Evolutionary conservation across 441 rosid species (phyloP), one percentile per base, ranked within the genome.

Genomic region (Brassica balearica): DNA sequence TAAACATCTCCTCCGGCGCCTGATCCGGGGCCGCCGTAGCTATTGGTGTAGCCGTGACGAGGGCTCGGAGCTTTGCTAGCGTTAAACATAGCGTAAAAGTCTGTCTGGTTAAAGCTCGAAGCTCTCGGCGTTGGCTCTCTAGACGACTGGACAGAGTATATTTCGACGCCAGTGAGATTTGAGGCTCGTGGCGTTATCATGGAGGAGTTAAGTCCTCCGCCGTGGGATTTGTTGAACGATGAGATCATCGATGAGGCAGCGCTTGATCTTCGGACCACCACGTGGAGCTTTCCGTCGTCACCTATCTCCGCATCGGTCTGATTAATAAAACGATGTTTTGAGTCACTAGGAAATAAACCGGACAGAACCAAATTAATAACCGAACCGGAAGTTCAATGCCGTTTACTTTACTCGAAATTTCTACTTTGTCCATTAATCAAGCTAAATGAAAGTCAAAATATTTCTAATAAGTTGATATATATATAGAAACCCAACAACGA

Each of bases 51-150:
- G 1, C 98, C 96, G 68, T 93, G 96, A 68, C 89, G 92, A 5
- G 97, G 97, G 72, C 97, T 90, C 0, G 94, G 89, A 1, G 90
- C 90, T 69, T 89, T 93, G 70, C 95, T 87, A 0, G 91, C 85
- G 65, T 81, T 81, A 74, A 91, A 91, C 95, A 93, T 91, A 11
- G 97, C 94, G 66, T 89, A 90, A 71, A 91, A 93, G 77, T 93
- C 97, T 0, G 86, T 86, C 66, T 93, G 98, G 68, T 91, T 93
- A 74, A 93, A 91, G 81, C 98, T 93, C 1, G 98, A 91, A 14
- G 98, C 95, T 63, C 97, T 88, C 1, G 97, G 98, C 1, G 97
- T 90, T 19, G 98, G 98, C 63, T 91, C 95, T 41, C 94, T 67
- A 0, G 98, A 93, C 0, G 95, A 90, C 72, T 91, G 94, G 5